Percentiles rank a stretch among this genome's conserved stretches.
Evolutionary conservation across 2,329 filamentous ascomycete genomes (phyloP).

Genomic region (Sporothrix humicola): DNA sequence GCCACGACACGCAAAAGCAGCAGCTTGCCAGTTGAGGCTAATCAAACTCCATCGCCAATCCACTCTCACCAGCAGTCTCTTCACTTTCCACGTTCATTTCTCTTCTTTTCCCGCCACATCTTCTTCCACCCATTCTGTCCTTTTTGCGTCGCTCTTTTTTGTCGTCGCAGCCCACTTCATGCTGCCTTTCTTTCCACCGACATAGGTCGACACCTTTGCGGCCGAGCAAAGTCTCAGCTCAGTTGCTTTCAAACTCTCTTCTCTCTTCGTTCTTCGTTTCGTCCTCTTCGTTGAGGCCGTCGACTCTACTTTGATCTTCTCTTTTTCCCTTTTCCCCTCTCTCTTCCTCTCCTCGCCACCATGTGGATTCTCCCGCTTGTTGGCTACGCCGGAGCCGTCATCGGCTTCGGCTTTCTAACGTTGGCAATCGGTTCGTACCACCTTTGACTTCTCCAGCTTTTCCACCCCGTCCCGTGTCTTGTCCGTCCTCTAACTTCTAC

Average conservation of each 20-base stretch:
- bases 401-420: conserved; percentile 93
- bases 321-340: background rate
- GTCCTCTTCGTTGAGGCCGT: too few relatives aligned
- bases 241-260: conserved; percentile 1
- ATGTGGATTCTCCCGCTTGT: conserved; percentile 98
- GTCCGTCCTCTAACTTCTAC: conserved; percentile 29
- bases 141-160: background rate
- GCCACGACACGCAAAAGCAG: conserved; percentile 25
- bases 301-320: too few relatives aligned
- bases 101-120: background rate
- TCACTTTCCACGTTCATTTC: background rate
- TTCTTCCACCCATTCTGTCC: background rate
- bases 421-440: conserved; percentile 76
- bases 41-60: conserved; percentile 15
- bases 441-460: too few relatives aligned
- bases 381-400: conserved; percentile 82
- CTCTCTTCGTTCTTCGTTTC: background rate
- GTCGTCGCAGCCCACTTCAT: background rate
- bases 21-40: background rate
- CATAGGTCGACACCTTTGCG: conserved; percentile 30
- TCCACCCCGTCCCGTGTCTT: background rate
- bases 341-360: conserved; percentile 42
- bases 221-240: conserved; percentile 25
- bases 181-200: background rate
- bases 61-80: conserved; percentile 4